Conservation (phyloP, 306 rosid species). For the Phaseolus lunatus region DNA sequence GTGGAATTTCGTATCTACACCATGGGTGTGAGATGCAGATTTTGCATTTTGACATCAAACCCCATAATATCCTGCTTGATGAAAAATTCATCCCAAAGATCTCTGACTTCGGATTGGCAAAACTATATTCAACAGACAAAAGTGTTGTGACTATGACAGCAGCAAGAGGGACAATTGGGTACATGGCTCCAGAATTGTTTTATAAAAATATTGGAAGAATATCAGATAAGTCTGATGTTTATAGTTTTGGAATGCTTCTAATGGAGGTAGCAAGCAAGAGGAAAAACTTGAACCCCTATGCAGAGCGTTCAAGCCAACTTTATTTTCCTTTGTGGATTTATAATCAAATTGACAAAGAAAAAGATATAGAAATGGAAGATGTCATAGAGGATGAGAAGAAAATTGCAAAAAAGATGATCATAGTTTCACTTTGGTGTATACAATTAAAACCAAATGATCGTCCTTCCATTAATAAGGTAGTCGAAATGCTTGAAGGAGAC, state of each 20-base stretch:
- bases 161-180: neutral
- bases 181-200: neutral
- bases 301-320: neutral
- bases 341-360: neutral
- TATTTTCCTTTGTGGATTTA: neutral
- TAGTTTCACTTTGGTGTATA: neutral
- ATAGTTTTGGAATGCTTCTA: neutral
- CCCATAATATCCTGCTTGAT: neutral
- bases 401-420: neutral
- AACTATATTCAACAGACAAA: slow-evolving; percentile 6
- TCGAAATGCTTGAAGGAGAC: neutral
- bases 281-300: neutral
- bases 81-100: slow-evolving; percentile 35
- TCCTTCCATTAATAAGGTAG: neutral
- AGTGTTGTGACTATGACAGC: slow-evolving; percentile 30
- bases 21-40: neutral
- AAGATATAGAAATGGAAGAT: neutral
- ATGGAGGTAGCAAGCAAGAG: neutral
- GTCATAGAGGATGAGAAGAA: neutral
- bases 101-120: slow-evolving; percentile 48
- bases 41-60: neutral
- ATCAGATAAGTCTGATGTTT: neutral
- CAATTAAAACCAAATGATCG: neutral
- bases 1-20: neutral
- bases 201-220: neutral